Evolutionary conservation across 352 stramenopile genomes (phyloP), one percentile per base, ranked within the genome.

Genomic region (Phytopythium aichiense): DNA sequence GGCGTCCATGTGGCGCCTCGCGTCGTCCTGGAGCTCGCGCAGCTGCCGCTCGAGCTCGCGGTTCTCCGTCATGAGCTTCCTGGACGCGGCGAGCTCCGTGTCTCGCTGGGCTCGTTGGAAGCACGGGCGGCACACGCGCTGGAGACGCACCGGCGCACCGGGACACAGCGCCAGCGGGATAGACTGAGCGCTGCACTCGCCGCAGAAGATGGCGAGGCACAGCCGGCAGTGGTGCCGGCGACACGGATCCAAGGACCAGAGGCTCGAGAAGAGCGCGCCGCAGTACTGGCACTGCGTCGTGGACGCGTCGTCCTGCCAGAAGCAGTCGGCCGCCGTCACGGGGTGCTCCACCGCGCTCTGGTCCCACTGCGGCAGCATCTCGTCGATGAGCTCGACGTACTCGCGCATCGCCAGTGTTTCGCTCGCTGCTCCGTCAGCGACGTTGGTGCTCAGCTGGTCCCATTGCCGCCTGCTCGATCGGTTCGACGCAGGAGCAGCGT

Each of bases 171-270:
- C 79, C 30, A 92, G 63, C 25, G 89, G 76, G 33, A 92, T 58
- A 0, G 59, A 53, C 9, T 74, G 67, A 37, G 56, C 59, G 56
- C 78, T 87, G 71, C 84, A 92, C 6, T 61, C 22, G n/a, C 56
- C 59, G 40, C 84, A 92, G 48, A 86, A 92, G 18, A 92, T 86
- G 20, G 84, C 73, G 61, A 92, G 68, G 66, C 84, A 92, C 56
- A 91, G 65, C 12, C 81, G 84, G 57, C 84, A 92, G 60, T 92
- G 84, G 30, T 91, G 84, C 9, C 84, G 77, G 15, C 84, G 81
- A 20, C 38, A 28, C 23, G 66, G 62, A 5, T 68, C 65, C 22
- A 73, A 54, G 2, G 66, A 62, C 52, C 52, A 58, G 13, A 65
- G 53, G 11, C 67, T 53, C 18, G 76, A 30, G 25, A 92, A 92